These are phyloP conservation scores for Rhinocladiella mackenziei DNA, from an alignment of 2,329 filamentous ascomycete species.

Conservation along the genomic window DNA sequence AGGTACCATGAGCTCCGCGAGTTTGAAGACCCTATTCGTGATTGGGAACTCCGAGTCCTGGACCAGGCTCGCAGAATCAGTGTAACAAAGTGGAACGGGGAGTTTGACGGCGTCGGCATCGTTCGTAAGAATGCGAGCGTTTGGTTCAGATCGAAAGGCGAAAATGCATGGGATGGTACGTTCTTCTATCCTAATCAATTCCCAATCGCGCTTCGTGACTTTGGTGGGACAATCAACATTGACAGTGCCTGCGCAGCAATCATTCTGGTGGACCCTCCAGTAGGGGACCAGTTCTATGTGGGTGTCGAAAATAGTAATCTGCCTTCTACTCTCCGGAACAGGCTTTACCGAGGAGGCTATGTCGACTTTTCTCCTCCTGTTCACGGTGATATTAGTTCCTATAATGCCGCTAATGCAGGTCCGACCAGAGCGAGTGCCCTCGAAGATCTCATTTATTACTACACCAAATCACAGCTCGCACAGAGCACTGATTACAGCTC, in stretches of 20 bases:
- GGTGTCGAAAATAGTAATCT: neutral
- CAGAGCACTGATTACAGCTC: too few relatives aligned
- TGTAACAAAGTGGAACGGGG: conserved; percentile 2
- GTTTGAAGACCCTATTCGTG: too few relatives aligned
- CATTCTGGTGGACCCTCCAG: conserved; percentile 7
- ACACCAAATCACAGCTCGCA: too few relatives aligned
- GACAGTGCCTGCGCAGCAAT: neutral
- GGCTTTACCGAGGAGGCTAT: conserved; percentile 7
- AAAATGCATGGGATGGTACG: conserved; percentile 3
- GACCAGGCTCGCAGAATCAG: conserved; percentile 4
- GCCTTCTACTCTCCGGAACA: neutral
- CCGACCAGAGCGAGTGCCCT: conserved; percentile 1
- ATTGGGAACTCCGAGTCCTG: too few relatives aligned
- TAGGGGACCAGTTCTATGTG: conserved; percentile 5
- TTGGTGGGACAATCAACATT: too few relatives aligned
- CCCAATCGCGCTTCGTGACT: neutral
- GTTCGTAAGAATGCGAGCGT: neutral
- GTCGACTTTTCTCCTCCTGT: conserved; percentile 6
- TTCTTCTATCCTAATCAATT: neutral
- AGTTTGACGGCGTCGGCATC: conserved; percentile 5
- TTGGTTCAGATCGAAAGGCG: conserved; percentile 1
- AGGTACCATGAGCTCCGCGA: too few relatives aligned
- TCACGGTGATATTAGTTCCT: too few relatives aligned
- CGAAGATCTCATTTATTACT: too few relatives aligned
- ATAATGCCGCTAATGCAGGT: neutral